Base-by-base conservation (phyloP, 352 stramenopile species). In the Phytophthora hybrid region DNA sequence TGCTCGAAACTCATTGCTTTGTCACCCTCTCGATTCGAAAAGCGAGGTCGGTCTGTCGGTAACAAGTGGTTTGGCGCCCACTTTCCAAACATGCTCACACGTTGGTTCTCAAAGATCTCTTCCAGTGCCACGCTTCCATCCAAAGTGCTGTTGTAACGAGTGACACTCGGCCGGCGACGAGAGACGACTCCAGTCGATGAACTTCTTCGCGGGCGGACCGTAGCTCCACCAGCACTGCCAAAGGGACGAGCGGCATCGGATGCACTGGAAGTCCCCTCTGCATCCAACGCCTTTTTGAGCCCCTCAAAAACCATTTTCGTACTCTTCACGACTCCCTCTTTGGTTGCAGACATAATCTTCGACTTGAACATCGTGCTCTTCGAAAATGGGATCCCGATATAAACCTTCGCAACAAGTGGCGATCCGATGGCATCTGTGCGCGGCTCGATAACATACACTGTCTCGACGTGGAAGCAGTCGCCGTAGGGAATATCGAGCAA, bases 91-190 rank as follows among this genome's bases (percentile, higher is more conserved):
- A 96, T 91, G 70, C 88, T 94, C 64, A 96, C 81, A 16, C 89
- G 89, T 71, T 96, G 89, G 71, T 96, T 96, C 71, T 96, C 88
- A 73, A 96, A 96, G 71, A 96, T 94, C 75, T 96, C 89, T 69
- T 96, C 89, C 19, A 96, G 76, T 9, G 82, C 89, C 4, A 96
- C 87, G 41, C 86, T 93, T 63, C 83, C 84, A 69, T 93, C 83
- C 10, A 92, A 59, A 3, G 84, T 91, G 58, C 84, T 91, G 66
- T 92, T 92, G 61, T 90, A 87, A 6, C 84, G 78, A 37, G 80
- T 73, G 18, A 91, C 65, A 54, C 78, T 82, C 0, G 87, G 69
- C 3, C 51, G 76, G 32, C 59, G 66, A 37, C 59, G 52, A 72
- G 56, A 70, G 23, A 53, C 31, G 23, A 59, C 72, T 4, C 49